Percentiles rank a stretch among this genome's conserved stretches.
Evolutionary conservation across 768 basidiomycete genomes (phyloP).

Genomic region (Strobilomyces confusus): DNA sequence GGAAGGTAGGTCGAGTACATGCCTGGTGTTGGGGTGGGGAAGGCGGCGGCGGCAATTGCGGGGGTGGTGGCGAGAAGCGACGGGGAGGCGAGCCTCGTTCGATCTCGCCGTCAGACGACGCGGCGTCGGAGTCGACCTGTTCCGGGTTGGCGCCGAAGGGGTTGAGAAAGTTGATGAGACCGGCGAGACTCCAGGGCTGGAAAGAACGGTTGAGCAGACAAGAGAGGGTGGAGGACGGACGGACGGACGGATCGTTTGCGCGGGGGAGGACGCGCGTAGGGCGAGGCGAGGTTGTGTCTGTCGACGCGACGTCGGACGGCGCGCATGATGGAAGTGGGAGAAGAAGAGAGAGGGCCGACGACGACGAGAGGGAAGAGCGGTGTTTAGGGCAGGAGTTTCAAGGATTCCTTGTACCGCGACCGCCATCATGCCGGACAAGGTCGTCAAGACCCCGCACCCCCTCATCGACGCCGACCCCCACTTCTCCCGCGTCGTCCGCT

Average conservation of each 20-base stretch:
- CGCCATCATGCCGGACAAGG: slow-evolving; percentile 43
- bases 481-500: slow-evolving; percentile 78
- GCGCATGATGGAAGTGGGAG: slow-evolving; percentile 45
- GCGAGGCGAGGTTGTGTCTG: slow-evolving; percentile 42
- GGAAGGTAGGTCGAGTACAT: slow-evolving; percentile 19
- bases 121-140: slow-evolving; percentile 20
- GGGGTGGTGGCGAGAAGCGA: slow-evolving; percentile 24
- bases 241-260: slow-evolving; percentile 47
- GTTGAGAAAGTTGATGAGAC: slow-evolving; percentile 49
- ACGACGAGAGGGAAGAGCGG: slow-evolving; percentile 15
- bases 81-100: slow-evolving; percentile 25
- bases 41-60: slow-evolving; percentile 18
- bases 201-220: slow-evolving; percentile 10
- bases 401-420: slow-evolving; percentile 5
- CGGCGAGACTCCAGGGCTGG: slow-evolving; percentile 50
- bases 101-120: slow-evolving; percentile 25
- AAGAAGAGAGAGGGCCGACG: slow-evolving; percentile 16
- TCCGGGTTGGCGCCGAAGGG: slow-evolving; percentile 35
- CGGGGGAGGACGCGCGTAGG: slow-evolving; percentile 47
- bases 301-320: slow-evolving; percentile 44
- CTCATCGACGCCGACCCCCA: slow-evolving; percentile 95
- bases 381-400: slow-evolving; percentile 31
- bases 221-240: neutral
- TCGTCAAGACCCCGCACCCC: slow-evolving; percentile 68
- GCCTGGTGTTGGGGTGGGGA: slow-evolving; percentile 25